A percentile compares a stretch with the other conserved stretches of the same genome.
Conservation (phyloP, 2,329 filamentous ascomycete genomes). For the Pseudomassariella vexata region DNA sequence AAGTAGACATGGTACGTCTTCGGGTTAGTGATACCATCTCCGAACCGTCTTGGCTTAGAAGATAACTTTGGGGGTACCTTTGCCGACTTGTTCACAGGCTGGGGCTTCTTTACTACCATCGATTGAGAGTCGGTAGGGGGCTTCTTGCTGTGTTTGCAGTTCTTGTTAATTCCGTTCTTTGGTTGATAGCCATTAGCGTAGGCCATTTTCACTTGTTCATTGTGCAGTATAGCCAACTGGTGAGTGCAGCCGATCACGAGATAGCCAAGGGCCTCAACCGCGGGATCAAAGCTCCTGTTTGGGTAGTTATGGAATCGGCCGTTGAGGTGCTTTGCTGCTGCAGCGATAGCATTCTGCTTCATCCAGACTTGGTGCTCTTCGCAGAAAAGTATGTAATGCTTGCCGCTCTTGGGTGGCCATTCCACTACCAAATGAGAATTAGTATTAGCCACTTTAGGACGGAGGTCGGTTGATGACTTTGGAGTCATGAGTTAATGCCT, state of each 20-base stretch:
- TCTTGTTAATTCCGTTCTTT: no score
- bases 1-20: conserved; percentile 28
- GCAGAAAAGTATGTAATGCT: conserved; percentile 33
- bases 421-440: no score
- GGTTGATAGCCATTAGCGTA: conserved; percentile 25
- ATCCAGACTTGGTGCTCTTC: conserved; percentile 32
- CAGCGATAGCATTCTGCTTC: conserved; percentile 24
- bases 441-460: no score
- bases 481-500: no score
- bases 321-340: conserved; percentile 32
- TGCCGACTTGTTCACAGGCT: no score
- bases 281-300: conserved; percentile 21
- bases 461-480: no score
- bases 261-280: conserved; percentile 27
- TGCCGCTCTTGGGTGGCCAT: conserved; percentile 17
- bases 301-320: conserved; percentile 22
- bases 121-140: no score
- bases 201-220: conserved; percentile 21
- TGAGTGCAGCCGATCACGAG: conserved; percentile 26
- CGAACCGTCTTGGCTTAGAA: no score
- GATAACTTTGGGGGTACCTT: no score
- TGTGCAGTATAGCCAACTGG: conserved; percentile 25
- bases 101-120: no score
- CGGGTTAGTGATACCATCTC: conserved; percentile 21
- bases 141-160: no score